Conservation (phyloP, 257 asterid species). For the Cruciata laevipes region DNA sequence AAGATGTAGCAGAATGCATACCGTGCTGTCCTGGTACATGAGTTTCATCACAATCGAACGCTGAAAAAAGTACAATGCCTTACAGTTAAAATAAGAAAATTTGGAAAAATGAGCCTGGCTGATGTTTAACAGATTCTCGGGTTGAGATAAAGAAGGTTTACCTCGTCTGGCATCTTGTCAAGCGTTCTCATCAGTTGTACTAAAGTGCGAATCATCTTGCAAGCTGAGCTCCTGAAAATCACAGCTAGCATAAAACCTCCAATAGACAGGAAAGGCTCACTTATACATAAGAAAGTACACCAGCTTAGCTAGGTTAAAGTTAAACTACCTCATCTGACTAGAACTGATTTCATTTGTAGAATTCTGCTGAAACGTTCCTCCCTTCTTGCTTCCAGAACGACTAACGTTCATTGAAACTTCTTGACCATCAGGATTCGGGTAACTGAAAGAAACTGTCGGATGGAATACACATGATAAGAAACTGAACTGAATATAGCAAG, state of each 20-base stretch:
- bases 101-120: background rate
- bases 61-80: constrained; percentile 42
- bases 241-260: constrained; percentile 13
- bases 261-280: background rate
- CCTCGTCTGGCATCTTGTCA: constrained; percentile 97
- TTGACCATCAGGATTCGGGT: constrained; percentile 63
- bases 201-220: constrained; percentile 88
- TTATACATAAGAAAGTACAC: constrained; percentile 11
- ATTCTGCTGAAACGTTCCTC: constrained; percentile 60
- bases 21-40: constrained; percentile 79
- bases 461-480: constrained; percentile 5
- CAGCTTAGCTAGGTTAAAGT: constrained; percentile 7
- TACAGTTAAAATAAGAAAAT: constrained; percentile 16
- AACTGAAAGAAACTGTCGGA: constrained; percentile 79
- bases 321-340: constrained; percentile 73
- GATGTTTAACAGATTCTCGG: background rate
- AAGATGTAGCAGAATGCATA: constrained; percentile 25
- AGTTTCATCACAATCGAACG: constrained; percentile 94
- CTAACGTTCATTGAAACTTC: constrained; percentile 88
- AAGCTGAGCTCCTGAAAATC: constrained; percentile 78
- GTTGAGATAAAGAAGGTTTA: constrained; percentile 6
- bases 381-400: constrained; percentile 76
- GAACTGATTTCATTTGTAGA: constrained; percentile 71
- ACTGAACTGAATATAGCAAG: background rate
- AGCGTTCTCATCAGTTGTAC: constrained; percentile 89